phyloP scores from a whole-genome alignment of 108 stramenopile genomes.

The Skeletonema menzelii region DNA sequence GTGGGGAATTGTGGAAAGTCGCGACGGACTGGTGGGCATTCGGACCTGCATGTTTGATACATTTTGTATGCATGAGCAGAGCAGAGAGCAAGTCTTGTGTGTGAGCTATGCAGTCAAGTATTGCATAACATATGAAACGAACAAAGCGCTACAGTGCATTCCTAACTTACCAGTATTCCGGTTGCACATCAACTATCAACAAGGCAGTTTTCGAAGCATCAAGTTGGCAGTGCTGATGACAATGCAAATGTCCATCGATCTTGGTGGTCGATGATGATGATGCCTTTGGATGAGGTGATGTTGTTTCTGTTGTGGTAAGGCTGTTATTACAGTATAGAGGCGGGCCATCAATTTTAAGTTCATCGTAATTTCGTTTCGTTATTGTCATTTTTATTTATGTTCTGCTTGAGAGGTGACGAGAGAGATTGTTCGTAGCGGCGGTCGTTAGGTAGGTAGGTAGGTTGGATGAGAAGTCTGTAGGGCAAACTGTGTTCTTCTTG shows the following conservation, averaged over 20 bases:
- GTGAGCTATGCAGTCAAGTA: too few relatives aligned
- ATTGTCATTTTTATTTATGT: slow-evolving; percentile 2
- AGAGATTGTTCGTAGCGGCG: too few relatives aligned
- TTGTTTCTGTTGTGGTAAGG: neutral
- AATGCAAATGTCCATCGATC: too few relatives aligned
- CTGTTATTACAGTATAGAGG: slow-evolving; percentile 3
- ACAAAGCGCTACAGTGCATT: too few relatives aligned
- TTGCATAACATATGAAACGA: too few relatives aligned
- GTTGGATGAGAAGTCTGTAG: too few relatives aligned
- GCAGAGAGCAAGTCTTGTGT: too few relatives aligned
- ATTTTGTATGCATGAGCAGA: too few relatives aligned
- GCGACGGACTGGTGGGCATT: slow-evolving; percentile 54
- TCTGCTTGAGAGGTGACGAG: too few relatives aligned
- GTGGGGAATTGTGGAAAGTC: slow-evolving; percentile 65
- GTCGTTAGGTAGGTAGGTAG: too few relatives aligned
- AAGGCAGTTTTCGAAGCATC: slow-evolving; percentile 37
- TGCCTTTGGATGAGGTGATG: neutral
- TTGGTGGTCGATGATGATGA: neutral
- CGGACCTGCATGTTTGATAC: slow-evolving; percentile 50
- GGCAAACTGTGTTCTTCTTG: too few relatives aligned
- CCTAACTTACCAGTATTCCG: slow-evolving; percentile 5
- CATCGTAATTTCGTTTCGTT: slow-evolving; percentile 14
- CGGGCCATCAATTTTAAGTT: slow-evolving; percentile 14
- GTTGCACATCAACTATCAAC: slow-evolving; percentile 58
- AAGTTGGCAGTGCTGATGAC: neutral